A percentile compares a stretch with the other conserved stretches of the same genome.
Evolutionary conservation across 1,139 yeast genomes (phyloP).

Genomic region (Yamadazyma taylorii): DNA sequence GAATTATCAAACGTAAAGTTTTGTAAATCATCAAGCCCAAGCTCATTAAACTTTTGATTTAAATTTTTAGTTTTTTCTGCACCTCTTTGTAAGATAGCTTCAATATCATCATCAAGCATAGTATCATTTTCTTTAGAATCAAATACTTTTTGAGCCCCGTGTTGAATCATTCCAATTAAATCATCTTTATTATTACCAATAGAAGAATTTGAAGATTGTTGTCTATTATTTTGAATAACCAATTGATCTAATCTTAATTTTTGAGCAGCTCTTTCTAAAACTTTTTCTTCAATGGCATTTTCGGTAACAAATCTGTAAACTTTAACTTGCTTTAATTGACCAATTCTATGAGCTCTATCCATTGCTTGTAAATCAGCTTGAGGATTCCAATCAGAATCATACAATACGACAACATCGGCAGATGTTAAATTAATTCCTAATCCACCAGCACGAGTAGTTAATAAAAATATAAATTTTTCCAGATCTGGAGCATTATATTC

Average conservation of each 20-base stretch:
- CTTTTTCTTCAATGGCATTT: slow-evolving; percentile 95
- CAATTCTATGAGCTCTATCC: slow-evolving; percentile 99
- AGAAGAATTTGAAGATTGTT: slow-evolving; percentile 14
- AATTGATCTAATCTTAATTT: slow-evolving; percentile 88
- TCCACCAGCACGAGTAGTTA: slow-evolving; percentile 99
- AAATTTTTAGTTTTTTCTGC: slow-evolving; percentile 76
- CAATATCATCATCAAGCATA: slow-evolving; percentile 73
- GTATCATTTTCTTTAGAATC: slow-evolving; percentile 39
- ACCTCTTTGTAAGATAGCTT: slow-evolving; percentile 72
- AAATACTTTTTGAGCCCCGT: slow-evolving; percentile 90
- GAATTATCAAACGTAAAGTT: slow-evolving; percentile 85
- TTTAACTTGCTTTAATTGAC: slow-evolving; percentile 93
- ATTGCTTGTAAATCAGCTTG: slow-evolving; percentile 98
- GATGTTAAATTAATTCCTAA: slow-evolving; percentile 91
- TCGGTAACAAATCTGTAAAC: slow-evolving; percentile 93
- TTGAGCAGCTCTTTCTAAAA: slow-evolving; percentile 93
- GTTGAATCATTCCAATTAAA: slow-evolving; percentile 91
- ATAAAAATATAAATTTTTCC: slow-evolving; percentile 76
- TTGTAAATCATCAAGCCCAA: slow-evolving; percentile 91
- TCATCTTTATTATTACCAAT: slow-evolving; percentile 70
- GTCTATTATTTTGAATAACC: slow-evolving; percentile 92
- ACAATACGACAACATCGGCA: slow-evolving; percentile 87
- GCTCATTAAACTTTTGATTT: slow-evolving; percentile 74
- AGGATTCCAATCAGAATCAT: slow-evolving; percentile 98
- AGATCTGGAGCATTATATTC: slow-evolving; percentile 84